Percentiles rank a stretch among this genome's conserved stretches.
phyloP scores from a whole-genome alignment of 2,329 filamentous ascomycete species.

The Fusarium oligoseptatum region DNA sequence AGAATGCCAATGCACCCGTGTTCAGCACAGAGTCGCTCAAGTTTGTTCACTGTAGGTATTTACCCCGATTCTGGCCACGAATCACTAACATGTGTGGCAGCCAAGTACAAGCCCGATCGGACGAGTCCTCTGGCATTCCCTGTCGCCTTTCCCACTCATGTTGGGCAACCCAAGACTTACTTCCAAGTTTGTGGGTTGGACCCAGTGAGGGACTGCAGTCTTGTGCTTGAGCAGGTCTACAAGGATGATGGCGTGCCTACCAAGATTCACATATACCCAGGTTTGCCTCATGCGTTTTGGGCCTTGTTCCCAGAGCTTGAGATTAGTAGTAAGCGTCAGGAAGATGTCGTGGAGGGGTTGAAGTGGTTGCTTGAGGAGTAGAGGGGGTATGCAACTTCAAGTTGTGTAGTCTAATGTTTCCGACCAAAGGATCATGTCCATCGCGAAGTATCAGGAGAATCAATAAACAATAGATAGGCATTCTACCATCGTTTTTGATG shows the following conservation, averaged over 20 bases:
- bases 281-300: constrained; percentile 51
- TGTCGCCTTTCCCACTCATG: constrained; percentile 34
- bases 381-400: background rate
- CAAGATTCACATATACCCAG: constrained; percentile 47
- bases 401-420: background rate
- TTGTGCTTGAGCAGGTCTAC: constrained; percentile 49
- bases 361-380: constrained; percentile 38
- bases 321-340: constrained; percentile 38
- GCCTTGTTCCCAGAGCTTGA: constrained; percentile 40
- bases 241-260: constrained; percentile 46
- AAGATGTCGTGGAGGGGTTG: constrained; percentile 40
- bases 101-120: constrained; percentile 43
- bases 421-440: background rate
- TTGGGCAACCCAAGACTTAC: constrained; percentile 49
- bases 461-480: background rate
- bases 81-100: constrained; percentile 23
- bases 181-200: constrained; percentile 51
- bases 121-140: constrained; percentile 46
- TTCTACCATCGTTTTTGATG: background rate
- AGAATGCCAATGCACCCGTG: constrained; percentile 44
- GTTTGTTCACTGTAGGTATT: constrained; percentile 41
- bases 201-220: constrained; percentile 46
- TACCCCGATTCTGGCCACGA: background rate
- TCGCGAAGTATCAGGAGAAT: background rate
- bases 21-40: constrained; percentile 40